Conservation (phyloP, 148 eudicot species). For the Limonium bicolor region DNA sequence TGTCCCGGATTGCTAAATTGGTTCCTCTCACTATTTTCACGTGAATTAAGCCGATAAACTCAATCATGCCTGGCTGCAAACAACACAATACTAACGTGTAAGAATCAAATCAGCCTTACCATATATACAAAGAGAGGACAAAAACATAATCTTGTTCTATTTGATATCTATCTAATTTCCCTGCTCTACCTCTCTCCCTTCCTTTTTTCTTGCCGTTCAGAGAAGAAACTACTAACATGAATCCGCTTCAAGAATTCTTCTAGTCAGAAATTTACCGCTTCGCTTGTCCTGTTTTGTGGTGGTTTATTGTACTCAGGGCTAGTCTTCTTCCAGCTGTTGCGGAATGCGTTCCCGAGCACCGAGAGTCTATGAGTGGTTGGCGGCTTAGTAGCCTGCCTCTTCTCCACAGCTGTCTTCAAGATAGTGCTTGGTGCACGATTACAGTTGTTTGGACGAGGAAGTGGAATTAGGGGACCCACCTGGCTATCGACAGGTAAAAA, state of each 20-base stretch:
- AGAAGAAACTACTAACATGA: no score
- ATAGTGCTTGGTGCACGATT: slow-evolving; percentile 14
- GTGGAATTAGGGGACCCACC: no score
- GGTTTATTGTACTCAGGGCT: no score
- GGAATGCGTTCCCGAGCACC: slow-evolving; percentile 56
- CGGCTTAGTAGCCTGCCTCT: slow-evolving; percentile 49
- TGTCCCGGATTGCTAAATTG: slow-evolving; percentile 80
- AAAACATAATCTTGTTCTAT: not conserved
- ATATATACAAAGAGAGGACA: not conserved
- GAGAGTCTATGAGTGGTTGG: slow-evolving; percentile 29
- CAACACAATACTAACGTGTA: not conserved
- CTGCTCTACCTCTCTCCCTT: slow-evolving; percentile 32
- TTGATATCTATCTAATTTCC: slow-evolving; percentile 46
- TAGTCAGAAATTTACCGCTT: no score
- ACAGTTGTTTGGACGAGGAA: no score
- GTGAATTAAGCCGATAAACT: slow-evolving; percentile 81
- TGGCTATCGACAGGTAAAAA: no score
- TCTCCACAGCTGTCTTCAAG: slow-evolving; percentile 26
- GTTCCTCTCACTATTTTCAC: slow-evolving; percentile 83
- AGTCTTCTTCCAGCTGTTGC: slow-evolving; percentile 62
- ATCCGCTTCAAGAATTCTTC: no score
- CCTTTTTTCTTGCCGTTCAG: no score
- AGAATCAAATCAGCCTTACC: not conserved
- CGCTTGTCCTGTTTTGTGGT: no score
- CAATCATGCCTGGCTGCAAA: slow-evolving; percentile 89